Base-by-base conservation (phyloP, 2,329 filamentous ascomycete species). In the Plenodomus biglobosus region DNA sequence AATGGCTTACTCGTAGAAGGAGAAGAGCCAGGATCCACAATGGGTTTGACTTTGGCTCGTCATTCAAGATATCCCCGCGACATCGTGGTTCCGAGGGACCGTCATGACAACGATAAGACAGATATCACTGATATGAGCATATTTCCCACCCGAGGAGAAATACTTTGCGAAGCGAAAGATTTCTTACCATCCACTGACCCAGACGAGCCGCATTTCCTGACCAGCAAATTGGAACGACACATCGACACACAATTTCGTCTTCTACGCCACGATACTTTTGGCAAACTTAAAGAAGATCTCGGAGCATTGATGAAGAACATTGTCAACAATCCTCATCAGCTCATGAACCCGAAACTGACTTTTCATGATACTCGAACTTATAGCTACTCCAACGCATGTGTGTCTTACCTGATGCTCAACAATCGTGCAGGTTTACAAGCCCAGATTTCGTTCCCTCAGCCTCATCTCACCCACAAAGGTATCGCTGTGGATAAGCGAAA, bases 141-240 rank as follows among this genome's bases (percentile, higher is more conserved):
- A 4, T 65, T 72, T 3, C 69, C 70, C 0, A 70, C 66, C 1
- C 52, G 48, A 2, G 55, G 60, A 13, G 69, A 73, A 41, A 65
- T 72, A 2, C 38, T 61, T 42, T 61, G 76, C 72, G 39, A 76
- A 68, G 3, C 58, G 64, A 43, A 78, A 22, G 66, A 71, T 8
- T 70, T 64, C 20, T 45, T 74, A 1, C 70, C 70, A 0, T 57
- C 52, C 1, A 65, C 59, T 1, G 63, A 72, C 38, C 53, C 51
- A 0, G 52, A 64, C n/a, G 56, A 69, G 20, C 58, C 53, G 5
- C 64, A 71, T 30, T 64, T 61, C 34, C 55, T 71, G 13, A 39
- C 32, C 1, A 46, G 61, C 30, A 41, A 47, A 24, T 42, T 59
- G 3, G 54, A 65, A 22, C 53, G 70, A 7, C 63, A 68, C 36